Evolutionary conservation across 164 flowering plant genomes (phyloP), one percentile per base, ranked within the genome.

Genomic region (Nymphaea colorata): DNA sequence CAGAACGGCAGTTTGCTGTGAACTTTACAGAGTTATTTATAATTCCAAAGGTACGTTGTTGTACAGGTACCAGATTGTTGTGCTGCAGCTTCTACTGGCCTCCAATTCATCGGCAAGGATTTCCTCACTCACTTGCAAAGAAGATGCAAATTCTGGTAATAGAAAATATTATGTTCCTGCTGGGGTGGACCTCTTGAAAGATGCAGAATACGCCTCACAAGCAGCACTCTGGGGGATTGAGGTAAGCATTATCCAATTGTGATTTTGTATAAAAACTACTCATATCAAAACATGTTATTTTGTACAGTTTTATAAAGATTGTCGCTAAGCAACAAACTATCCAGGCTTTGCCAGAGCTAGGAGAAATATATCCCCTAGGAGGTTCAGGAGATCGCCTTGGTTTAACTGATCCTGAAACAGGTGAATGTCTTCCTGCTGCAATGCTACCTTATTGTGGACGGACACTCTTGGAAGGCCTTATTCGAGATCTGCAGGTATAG

Each of bases 341-440:
- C 67, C 83, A 94, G 98, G 97, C 97, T 79, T 79, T 94, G 82
- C 90, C 89, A 67, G 83, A 87, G 72, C 78, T 93, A 41, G 98
- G 96, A 74, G 98, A 93, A 83, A 91, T 93, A 64, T 93, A 93
- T 82, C 97, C 98, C 67, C 75, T 93, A 53, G 98, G 98, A 71
- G 98, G 98, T 75, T 84, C 96, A 44, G 98, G 91, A 64, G 98
- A 93, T 73, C 85, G 98, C 79, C 96, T 93, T 76, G 97, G 95
- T 74, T 84, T 93, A 74, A 90, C 91, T 66, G 96, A 93, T 79
- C 81, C 86, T 68, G 79, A 77, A 68, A 86, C 98, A 42, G 93
- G 93, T 70, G 98, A 93, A 82, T 87, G 90, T 74, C 98, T 93
- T 74, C 98, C 98, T 63, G 95, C 98, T 76, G 98, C 98, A 64